phyloP scores from a whole-genome alignment of 495 filamentous ascomycete species.

The Neurospora sp. region DNA sequence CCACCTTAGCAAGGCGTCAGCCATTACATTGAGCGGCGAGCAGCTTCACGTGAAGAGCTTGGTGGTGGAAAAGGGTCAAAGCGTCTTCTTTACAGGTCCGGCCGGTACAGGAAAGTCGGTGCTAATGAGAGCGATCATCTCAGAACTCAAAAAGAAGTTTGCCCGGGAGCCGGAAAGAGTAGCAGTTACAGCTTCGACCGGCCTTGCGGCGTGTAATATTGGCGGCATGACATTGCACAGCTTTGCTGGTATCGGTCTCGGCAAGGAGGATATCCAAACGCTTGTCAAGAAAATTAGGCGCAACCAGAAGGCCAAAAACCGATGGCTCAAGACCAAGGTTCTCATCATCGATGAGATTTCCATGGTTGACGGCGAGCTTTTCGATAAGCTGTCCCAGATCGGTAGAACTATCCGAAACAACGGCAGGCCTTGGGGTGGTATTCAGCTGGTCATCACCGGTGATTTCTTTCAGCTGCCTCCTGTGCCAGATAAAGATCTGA shows the following conservation, averaged over 20 bases:
- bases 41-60: constrained; percentile 73
- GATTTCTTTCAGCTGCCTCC: constrained; percentile 97
- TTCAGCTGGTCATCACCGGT: constrained; percentile 90
- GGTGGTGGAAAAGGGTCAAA: constrained; percentile 64
- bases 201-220: constrained; percentile 92
- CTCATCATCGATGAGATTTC: constrained; percentile 93
- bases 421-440: constrained; percentile 86
- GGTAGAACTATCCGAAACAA: constrained; percentile 75
- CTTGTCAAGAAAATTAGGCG: constrained; percentile 86
- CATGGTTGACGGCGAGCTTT: constrained; percentile 95
- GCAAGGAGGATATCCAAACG: constrained; percentile 74
- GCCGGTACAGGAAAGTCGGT: constrained; percentile 98
- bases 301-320: constrained; percentile 74
- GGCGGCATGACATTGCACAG: constrained; percentile 93
- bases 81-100: constrained; percentile 96
- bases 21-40: constrained; percentile 71
- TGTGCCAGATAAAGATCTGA: constrained; percentile 55
- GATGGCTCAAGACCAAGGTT: constrained; percentile 81
- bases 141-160: constrained; percentile 65
- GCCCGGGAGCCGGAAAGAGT: constrained; percentile 64
- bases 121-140: constrained; percentile 81
- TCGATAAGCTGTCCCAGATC: constrained; percentile 89
- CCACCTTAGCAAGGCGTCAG: constrained; percentile 34
- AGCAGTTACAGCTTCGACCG: constrained; percentile 91
- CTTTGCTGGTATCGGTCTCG: constrained; percentile 89